Evolutionary conservation across 495 filamentous ascomycete genomes (phyloP), one percentile per base, ranked within the genome.

Genomic region (Penicillium nucicola): DNA sequence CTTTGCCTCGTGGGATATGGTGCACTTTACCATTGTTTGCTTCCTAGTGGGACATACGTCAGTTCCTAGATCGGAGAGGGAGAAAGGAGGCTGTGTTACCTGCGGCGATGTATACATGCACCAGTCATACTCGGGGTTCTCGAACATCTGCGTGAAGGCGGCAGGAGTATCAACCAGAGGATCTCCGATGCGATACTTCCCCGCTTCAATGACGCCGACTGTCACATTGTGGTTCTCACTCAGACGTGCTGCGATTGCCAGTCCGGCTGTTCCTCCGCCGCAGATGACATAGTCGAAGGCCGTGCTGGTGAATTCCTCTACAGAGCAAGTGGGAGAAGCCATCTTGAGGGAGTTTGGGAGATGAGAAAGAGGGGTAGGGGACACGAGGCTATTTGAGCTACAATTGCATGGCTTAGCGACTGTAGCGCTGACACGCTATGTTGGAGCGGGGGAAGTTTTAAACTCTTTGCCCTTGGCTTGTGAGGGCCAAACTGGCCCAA

Each of bases 51-150:
- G 7, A 28, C 7, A 46, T 23, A n/a, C n/a, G 14, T 30, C 34
- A 25, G 14, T 5, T 14, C 17, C 30, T 4, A n/a, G 20, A 8
- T 13, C 25, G 7, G 25, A 6, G 6, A 0, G 15, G 5, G 8
- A 35, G 14, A 5, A 2, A 5, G 17, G 20, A 19, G 4, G 14
- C 10, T 28, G 30, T 42, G 20, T 35, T 35, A 79, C 74, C 66
- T 84, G 80, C 4, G 80, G 80, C 8, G 67, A 61, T 1, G 79
- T 78, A 15, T 64, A 66, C 45, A 80, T 69, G 30, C 75, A 75
- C 82, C 81, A 86, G 52, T 83, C 81, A 55, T 78, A 82, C 18
- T 79, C 71, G 0, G 73, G 65, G 39, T 81, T 72, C 31, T 71
- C 75, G 43, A 76, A 71, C 28, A 73, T 63, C 7, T 62, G 71